phyloP scores from a whole-genome alignment of 352 stramenopile species.

The Globisporangium echinulatum region DNA sequence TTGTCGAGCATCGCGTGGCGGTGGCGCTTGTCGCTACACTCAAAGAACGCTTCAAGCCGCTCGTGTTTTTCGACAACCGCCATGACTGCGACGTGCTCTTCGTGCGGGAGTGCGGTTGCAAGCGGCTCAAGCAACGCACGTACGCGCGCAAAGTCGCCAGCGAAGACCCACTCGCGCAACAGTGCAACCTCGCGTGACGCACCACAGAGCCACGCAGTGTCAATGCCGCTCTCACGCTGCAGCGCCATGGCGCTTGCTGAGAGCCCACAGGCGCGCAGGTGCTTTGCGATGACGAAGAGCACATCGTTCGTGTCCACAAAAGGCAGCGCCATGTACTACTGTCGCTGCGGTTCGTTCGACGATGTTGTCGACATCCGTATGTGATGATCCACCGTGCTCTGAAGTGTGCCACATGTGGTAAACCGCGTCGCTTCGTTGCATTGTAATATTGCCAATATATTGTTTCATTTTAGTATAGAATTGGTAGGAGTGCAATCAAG shows the following conservation, averaged over 20 bases:
- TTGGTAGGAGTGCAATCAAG: too few species aligned
- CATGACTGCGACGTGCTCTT: constrained; percentile 15
- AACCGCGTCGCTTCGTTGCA: too few species aligned
- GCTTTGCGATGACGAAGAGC: constrained; percentile 46
- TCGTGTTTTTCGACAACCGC: constrained; percentile 30
- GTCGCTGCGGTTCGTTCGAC: too few species aligned
- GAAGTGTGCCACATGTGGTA: too few species aligned
- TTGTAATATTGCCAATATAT: too few species aligned
- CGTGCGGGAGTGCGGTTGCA: constrained; percentile 2
- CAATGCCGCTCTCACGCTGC: constrained; percentile 45
- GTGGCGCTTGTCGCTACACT: neutral
- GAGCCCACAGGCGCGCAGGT: constrained; percentile 35
- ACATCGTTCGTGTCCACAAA: constrained; percentile 16
- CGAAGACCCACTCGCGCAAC: constrained; percentile 51
- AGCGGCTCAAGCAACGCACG: constrained; percentile 36
- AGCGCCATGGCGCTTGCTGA: constrained; percentile 34
- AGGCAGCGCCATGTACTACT: neutral
- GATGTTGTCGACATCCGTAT: too few species aligned
- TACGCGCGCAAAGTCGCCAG: constrained; percentile 32
- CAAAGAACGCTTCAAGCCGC: constrained; percentile 24
- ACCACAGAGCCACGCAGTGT: constrained; percentile 53
- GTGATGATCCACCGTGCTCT: too few species aligned
- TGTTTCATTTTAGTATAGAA: too few species aligned
- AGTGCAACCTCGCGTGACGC: constrained; percentile 32
- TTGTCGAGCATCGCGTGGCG: constrained; percentile 11